Evolutionary conservation across 495 filamentous ascomycete genomes (phyloP).

Genomic region (Aspergillus affinis): DNA sequence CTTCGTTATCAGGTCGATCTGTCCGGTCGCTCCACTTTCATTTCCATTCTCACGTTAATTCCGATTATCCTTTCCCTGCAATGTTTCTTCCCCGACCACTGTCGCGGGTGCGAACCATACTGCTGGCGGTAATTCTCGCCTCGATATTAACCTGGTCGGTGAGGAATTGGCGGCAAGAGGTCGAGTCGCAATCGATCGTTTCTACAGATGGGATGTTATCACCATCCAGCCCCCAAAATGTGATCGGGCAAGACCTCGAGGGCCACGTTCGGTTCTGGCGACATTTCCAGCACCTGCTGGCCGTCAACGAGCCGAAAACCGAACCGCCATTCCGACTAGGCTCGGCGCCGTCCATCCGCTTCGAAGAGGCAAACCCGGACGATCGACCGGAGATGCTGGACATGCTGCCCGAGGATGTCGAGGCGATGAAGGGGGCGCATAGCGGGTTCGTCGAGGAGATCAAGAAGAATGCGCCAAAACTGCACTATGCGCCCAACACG

Average conservation of each 20-base stretch:
- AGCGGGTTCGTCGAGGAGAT: conserved; percentile 37
- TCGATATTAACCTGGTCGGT: conserved; percentile 16
- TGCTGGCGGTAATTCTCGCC: conserved; percentile 16
- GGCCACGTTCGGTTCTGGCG: conserved; percentile 31
- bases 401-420: conserved; percentile 30
- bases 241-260: neutral
- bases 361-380: conserved; percentile 23
- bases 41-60: neutral
- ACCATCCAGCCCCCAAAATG: neutral
- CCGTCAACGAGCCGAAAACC: conserved; percentile 20
- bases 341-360: conserved; percentile 23
- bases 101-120: conserved; percentile 20
- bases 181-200: neutral
- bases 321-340: conserved; percentile 22
- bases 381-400: conserved; percentile 31
- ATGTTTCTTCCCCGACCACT: conserved; percentile 21
- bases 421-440: conserved; percentile 33
- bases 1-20: neutral
- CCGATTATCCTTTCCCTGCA: neutral
- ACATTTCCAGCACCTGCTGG: conserved; percentile 26
- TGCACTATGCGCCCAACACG: conserved; percentile 39
- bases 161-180: conserved; percentile 8
- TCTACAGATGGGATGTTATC: neutral
- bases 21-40: neutral
- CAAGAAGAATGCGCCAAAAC: conserved; percentile 26